Conservation (phyloP, 352 stramenopile species). For the Globisporangium barbulae region DNA sequence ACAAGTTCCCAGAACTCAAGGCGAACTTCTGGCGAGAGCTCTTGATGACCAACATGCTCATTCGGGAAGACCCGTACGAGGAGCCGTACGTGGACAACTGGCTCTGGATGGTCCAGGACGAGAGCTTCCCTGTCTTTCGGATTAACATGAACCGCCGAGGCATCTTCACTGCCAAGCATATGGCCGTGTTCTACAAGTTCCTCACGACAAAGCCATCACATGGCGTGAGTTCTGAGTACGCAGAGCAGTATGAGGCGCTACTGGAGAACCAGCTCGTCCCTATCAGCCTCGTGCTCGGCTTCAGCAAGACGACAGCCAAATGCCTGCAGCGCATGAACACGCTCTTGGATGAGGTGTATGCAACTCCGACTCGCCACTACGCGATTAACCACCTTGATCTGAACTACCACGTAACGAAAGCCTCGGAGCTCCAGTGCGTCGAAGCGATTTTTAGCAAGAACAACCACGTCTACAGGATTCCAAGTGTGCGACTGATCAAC, state of each 20-base stretch:
- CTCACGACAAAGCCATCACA: not conserved
- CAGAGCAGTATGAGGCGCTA: not conserved
- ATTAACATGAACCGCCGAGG: not conserved
- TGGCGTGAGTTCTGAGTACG: not conserved
- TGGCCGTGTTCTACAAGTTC: not conserved
- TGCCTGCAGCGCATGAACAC: not conserved
- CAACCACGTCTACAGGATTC: not conserved
- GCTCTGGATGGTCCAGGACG: conserved; percentile 5
- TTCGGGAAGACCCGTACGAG: not conserved
- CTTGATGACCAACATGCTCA: not conserved
- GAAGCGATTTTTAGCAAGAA: not conserved
- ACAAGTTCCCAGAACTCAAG: not conserved
- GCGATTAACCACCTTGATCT: not conserved
- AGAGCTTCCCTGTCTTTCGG: not conserved
- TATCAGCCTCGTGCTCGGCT: not conserved
- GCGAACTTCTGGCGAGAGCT: not conserved
- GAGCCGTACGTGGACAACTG: conserved; percentile 1
- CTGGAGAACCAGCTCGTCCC: not conserved
- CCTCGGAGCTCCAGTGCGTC: not conserved
- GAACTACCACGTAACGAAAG: not conserved
- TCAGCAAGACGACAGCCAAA: not conserved
- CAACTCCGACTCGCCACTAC: conserved; percentile 18
- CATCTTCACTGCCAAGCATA: not conserved
- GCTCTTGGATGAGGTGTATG: not conserved
- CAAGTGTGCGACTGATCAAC: not conserved